Evolutionary conservation across 139 green algal species (phyloP), one percentile per base, ranked within the genome.

Genomic region (Nannochloris sp.): DNA sequence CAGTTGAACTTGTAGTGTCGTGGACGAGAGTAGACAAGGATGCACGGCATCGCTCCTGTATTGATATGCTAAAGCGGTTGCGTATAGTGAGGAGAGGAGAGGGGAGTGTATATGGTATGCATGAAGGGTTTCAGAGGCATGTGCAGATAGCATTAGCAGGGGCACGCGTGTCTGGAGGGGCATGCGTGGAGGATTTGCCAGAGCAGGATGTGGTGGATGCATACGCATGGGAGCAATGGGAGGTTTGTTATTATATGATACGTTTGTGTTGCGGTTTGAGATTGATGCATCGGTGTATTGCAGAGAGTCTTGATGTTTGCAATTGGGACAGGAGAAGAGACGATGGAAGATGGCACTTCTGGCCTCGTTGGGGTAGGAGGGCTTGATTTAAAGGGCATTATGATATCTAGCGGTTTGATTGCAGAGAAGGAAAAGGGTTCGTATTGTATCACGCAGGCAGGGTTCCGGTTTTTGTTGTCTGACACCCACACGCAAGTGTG

Each of bases 381-480:
- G 11, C 33, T 40, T 40, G 33, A 40, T 40, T 40, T 40, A 40
- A 40, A 40, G 33, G 33, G 6, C 33, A 40, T 40, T 2, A 40
- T 40, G 33, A 40, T 40, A 40, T 40, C 33, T 1, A 40, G 33
- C 0, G 33, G 33, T 1, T 28, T 36, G 20, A 48, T 71, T 40
- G 59, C 43, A 57, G 46, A 55, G 17, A 55, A 55, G 17, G 20
- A 17, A 6, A 64, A 25, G 14, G 58, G 23, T 28, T 20, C 5
- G 2, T 20, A 20, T 20, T 28, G n/a, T 11, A 55, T 91, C 26
- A 91, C 75, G 12, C 60, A 84, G 30, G 4, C 30, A 3, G 88
- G 89, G 23, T 92, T 90, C 56, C 77, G 84, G 50, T 95, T 91
- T 68, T 78, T 96, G 65, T 76, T 96, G 33, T 50, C 75, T 49